A percentile compares a stretch with the other conserved stretches of the same genome.
These are phyloP conservation scores for Herpetomonas tarakana DNA, from an alignment of 208 protist species.

Conservation along the genomic window DNA sequence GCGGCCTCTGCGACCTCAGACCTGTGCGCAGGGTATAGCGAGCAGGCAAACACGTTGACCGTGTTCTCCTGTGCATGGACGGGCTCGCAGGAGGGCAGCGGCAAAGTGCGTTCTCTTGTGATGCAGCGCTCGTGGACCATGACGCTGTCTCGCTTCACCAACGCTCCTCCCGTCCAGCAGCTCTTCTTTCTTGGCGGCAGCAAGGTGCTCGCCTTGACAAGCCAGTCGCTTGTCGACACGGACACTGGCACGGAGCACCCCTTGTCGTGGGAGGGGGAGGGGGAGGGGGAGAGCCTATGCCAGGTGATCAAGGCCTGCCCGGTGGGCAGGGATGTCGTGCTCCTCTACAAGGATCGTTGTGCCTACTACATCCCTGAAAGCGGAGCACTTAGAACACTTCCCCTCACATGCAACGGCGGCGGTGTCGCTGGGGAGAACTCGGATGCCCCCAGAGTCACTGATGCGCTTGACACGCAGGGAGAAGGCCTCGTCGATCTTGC, in stretches of 20 bases:
- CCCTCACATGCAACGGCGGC: background rate
- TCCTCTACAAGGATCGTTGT: slow-evolving; percentile 4
- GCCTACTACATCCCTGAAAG: slow-evolving; percentile 6
- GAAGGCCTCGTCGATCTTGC: background rate
- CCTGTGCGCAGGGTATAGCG: slow-evolving; percentile 6
- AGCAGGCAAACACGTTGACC: background rate
- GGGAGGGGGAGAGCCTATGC: too few relatives aligned
- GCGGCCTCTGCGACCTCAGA: slow-evolving; percentile 1
- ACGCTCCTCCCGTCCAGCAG: background rate
- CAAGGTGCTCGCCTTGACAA: background rate
- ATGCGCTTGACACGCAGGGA: background rate
- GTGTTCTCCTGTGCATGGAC: slow-evolving; percentile 9
- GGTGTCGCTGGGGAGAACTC: background rate
- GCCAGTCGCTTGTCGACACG: background rate
- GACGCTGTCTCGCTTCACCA: too few relatives aligned
- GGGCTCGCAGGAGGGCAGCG: background rate
- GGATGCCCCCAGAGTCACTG: too few relatives aligned
- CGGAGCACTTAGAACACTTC: background rate
- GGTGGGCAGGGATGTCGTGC: slow-evolving; percentile 1
- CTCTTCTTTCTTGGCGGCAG: background rate
- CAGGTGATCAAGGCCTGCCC: background rate
- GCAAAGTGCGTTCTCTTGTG: background rate
- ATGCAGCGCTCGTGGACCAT: background rate
- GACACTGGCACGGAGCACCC: background rate
- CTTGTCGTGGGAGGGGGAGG: background rate